Conservation (phyloP, 345 rosid species). For the Syzygium aqueum region DNA sequence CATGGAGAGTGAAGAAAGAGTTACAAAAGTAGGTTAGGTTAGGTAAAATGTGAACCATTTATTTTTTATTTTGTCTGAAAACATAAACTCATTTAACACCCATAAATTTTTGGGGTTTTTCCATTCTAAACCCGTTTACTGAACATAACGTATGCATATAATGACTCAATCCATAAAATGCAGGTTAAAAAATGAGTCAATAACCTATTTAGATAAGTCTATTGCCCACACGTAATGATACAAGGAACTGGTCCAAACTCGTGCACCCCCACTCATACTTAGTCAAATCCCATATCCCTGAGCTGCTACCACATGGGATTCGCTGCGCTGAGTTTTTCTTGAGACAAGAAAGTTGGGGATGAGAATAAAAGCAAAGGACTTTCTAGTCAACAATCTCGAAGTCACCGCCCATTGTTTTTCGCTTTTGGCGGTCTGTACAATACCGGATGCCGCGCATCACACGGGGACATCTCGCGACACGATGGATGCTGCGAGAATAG, state of each 20-base stretch:
- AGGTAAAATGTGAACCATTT: too few species aligned
- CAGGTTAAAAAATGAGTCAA: too few species aligned
- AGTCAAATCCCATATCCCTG: neutral
- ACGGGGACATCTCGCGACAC: neutral
- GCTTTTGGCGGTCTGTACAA: neutral
- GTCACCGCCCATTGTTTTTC: neutral
- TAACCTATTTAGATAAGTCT: accelerated
- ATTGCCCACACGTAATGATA: accelerated
- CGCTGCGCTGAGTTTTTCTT: neutral
- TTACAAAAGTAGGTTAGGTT: too few species aligned
- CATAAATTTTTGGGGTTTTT: neutral
- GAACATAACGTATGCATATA: too few species aligned
- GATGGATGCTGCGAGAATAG: neutral
- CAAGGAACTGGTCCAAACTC: neutral
- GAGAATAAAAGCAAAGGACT: neutral
- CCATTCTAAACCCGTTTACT: too few species aligned
- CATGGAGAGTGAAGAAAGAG: too few species aligned
- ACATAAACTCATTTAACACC: too few species aligned
- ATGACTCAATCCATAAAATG: too few species aligned
- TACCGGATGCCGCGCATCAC: neutral
- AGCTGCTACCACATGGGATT: neutral
- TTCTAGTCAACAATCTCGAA: neutral
- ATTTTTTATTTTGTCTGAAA: too few species aligned
- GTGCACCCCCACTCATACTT: neutral
- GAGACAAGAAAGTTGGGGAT: neutral